Percentiles rank a stretch among this genome's conserved stretches.
Conservation (phyloP, 495 filamentous ascomycete genomes). For the Aspergillus indologenus region DNA sequence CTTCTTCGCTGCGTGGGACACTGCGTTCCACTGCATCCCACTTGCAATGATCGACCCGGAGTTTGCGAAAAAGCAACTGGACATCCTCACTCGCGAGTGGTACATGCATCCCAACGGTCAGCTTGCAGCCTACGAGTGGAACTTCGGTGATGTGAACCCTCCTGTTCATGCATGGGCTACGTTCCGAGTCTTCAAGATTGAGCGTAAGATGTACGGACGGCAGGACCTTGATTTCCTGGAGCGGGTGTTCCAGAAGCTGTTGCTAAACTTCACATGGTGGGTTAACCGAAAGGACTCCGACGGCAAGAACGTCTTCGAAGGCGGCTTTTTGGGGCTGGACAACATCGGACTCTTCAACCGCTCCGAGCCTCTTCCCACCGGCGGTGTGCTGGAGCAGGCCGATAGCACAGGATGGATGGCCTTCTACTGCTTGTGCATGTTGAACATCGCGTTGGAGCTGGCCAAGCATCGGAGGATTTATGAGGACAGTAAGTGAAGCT, state of each 20-base stretch:
- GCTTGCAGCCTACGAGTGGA: constrained; percentile 92
- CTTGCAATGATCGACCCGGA: constrained; percentile 96
- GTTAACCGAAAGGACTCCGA: constrained; percentile 92
- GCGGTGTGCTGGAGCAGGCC: constrained; percentile 89
- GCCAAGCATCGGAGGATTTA: constrained; percentile 95
- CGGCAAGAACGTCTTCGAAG: constrained; percentile 95
- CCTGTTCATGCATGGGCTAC: constrained; percentile 95
- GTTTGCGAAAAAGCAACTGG: constrained; percentile 95
- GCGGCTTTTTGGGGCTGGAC: constrained; percentile 93
- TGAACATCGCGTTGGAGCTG: constrained; percentile 92
- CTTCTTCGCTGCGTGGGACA: constrained; percentile 98
- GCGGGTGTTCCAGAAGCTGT: constrained; percentile 91
- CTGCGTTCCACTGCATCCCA: constrained; percentile 93
- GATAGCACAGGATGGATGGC: constrained; percentile 99
- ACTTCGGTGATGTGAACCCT: constrained; percentile 95
- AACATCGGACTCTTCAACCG: constrained; percentile 98
- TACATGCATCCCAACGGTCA: constrained; percentile 99
- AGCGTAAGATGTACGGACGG: constrained; percentile 92
- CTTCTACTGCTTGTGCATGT: constrained; percentile 91
- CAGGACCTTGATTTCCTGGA: constrained; percentile 95
- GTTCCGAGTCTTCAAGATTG: constrained; percentile 95
- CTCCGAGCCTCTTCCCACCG: constrained; percentile 93
- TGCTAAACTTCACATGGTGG: constrained; percentile 99
- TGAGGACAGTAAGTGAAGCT: constrained; percentile 67
- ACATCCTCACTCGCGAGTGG: constrained; percentile 94